Conservation (phyloP, 805 yeast species). For the Candida orba region DNA sequence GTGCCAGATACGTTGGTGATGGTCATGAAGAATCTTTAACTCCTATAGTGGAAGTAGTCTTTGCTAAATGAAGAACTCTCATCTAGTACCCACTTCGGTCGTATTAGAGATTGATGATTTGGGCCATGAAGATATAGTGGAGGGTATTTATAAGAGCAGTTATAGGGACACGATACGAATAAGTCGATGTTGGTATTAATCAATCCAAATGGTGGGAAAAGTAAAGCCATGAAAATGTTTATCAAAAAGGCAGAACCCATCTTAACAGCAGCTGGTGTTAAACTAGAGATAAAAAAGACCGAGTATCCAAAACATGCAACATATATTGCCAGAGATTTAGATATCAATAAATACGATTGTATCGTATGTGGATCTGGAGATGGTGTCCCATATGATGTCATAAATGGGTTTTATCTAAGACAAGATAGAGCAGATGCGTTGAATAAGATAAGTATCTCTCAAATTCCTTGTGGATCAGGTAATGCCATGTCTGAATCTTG, state of each 20-base stretch:
- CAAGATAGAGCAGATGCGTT: conserved; percentile 60
- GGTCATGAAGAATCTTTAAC: not conserved
- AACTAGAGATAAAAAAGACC: conserved; percentile 52
- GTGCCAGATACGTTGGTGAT: conserved; percentile 9
- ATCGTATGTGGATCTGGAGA: conserved; percentile 86
- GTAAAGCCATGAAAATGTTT: conserved; percentile 58
- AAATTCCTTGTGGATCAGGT: conserved; percentile 95
- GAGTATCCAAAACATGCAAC: conserved; percentile 63
- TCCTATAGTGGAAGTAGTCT: conserved; percentile 26
- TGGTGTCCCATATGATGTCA: no score
- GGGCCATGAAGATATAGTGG: conserved; percentile 22
- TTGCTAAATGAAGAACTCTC: conserved; percentile 30
- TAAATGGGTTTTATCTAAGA: no score
- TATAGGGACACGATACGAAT: conserved; percentile 32
- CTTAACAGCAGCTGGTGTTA: conserved; percentile 57
- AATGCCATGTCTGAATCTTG: conserved; percentile 85
- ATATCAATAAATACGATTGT: conserved; percentile 55
- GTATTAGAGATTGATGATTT: conserved; percentile 23
- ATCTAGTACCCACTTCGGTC: conserved; percentile 30
- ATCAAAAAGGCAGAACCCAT: conserved; percentile 57
- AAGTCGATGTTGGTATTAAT: conserved; percentile 56
- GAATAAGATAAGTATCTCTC: conserved; percentile 60
- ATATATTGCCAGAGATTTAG: conserved; percentile 58
- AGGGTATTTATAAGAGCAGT: conserved; percentile 29
- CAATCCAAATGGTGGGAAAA: conserved; percentile 91